phyloP scores from a whole-genome alignment of 2,329 filamentous ascomycete genomes.

The Scytalidium lignicola region DNA sequence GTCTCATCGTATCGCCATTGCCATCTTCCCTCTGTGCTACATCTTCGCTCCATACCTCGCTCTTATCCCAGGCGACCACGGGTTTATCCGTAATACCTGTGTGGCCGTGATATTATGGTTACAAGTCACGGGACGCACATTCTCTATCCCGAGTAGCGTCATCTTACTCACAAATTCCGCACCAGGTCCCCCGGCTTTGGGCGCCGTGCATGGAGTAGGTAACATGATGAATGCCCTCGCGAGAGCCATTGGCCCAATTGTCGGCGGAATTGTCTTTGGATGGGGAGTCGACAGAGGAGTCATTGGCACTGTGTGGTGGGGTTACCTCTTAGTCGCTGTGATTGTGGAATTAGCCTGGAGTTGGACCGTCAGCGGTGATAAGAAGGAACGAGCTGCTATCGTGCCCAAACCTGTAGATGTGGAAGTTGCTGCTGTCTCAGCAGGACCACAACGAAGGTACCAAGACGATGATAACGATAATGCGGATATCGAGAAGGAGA shows the following conservation, averaged over 20 bases:
- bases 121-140: slow-evolving; percentile 69
- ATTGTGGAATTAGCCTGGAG: slow-evolving; percentile 14
- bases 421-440: neutral
- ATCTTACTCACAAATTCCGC: slow-evolving; percentile 57
- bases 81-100: slow-evolving; percentile 40
- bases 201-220: slow-evolving; percentile 49
- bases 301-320: slow-evolving; percentile 25
- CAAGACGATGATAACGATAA: neutral
- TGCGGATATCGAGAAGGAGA: neutral
- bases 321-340: slow-evolving; percentile 7
- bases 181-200: slow-evolving; percentile 49
- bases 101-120: slow-evolving; percentile 58
- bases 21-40: slow-evolving; percentile 63
- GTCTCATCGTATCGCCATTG: slow-evolving; percentile 58
- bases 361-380: slow-evolving; percentile 7
- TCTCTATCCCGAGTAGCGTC: slow-evolving; percentile 54
- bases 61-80: slow-evolving; percentile 31
- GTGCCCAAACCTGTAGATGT: neutral
- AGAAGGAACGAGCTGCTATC: neutral
- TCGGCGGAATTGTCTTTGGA: slow-evolving; percentile 35
- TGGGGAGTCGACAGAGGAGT: slow-evolving; percentile 23
- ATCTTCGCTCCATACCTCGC: slow-evolving; percentile 61
- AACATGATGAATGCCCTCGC: slow-evolving; percentile 43
- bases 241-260: slow-evolving; percentile 44
- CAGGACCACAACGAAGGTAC: neutral